Evolutionary conservation across 768 basidiomycete genomes (phyloP), one percentile per base, ranked within the genome.

Genomic region (Dacryopinax primogenitus): DNA sequence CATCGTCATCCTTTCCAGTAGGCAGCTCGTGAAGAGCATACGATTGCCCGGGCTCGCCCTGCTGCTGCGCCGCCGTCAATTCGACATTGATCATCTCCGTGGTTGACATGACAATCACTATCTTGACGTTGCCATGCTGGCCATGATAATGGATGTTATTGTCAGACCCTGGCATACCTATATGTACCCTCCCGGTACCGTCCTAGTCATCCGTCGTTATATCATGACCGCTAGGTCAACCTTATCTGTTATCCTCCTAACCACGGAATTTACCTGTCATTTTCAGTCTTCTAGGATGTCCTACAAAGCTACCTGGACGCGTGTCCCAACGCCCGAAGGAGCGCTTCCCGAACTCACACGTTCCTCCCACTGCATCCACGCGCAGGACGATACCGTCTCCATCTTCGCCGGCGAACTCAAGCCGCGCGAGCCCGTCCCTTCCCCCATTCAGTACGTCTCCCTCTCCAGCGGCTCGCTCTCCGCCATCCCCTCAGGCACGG

Each of bases 351-450:
- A n/a, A n/a, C 51, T 58, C 4, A 58, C 76, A 2, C 75, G 81
- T 39, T 81, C 81, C 1, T 80, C 79, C 1, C 80, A 80, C 66
- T 75, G 74, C 11, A 66, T 78, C 9, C 73, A 72, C 0, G 72
- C 77, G 18, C 66, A 76, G 11, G 47, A 62, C 11, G 74, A 73
- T 15, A 71, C 67, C 26, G 73, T 75, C 9, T 68, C 76, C 32
- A 66, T 80, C 65, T 80, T 80, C 64, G 74, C 77, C 16, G 81
- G 80, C 21, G 81, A 82, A 68, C 73, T 74, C 51, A 71, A 73
- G 51, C 78, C 81, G 0, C 74, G 80, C 37, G 68, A 71, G 32
- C 80, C 80, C 1, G 75, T 4, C 41, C 75, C 39, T 75, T 75
- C 58, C 47, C 66, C 35, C 66, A 72, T 47, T 69, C 74, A 47